Base-by-base conservation (phyloP, 2,329 filamentous ascomycete genomes). In the Colletotrichum graminicola region DNA sequence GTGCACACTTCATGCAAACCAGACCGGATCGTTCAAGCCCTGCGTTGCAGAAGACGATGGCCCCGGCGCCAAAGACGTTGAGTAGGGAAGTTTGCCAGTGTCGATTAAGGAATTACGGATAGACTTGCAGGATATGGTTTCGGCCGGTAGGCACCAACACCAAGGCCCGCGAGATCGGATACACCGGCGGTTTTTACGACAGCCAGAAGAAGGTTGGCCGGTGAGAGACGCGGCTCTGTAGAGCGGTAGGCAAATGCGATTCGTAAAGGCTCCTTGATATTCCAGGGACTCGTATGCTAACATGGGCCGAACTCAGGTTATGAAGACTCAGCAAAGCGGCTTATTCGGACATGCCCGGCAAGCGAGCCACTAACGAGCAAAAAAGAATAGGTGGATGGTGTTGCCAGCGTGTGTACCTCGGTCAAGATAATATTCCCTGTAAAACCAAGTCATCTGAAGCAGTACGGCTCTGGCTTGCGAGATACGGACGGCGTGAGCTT, bases 1-100 rank as follows among this genome's bases (percentile, higher is more conserved):
- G 55, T 67, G 67, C 62, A 16, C 55, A 54, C 55, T 4, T 56
- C n/a, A 66, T 36, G 32, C 26, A 54, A 41, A 51, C 66, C 51
- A 43, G 45, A 32, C 23, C 14, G 18, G 66, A 39, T 32, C 16
- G 66, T 36, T 47, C 59, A 23, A 49, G n/a, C 29, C 47, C 55
- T 70, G 47, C 47, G 47, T 66, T 18, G 29, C 23, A 66, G 34
- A 54, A 32, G 39, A 23, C 16, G 60, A n/a, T 57, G 43, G 51
- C 34, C 47, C 18, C 32, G 18, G 41, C 21, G 32, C 23, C 23
- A 29, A 55, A 29, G 61, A 56, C 52, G 66, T 64, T 59, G 14
- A 41, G 41, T 21, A 59, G 32, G 52, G 61, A 34, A 54, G 49
- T 41, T 26, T 47, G 34, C 60, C 51, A 68, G 57, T 34, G 51